A percentile compares a stretch with the other conserved stretches of the same genome.
phyloP scores from a whole-genome alignment of 495 filamentous ascomycete genomes.

The Annulohypoxylon moriforme region DNA sequence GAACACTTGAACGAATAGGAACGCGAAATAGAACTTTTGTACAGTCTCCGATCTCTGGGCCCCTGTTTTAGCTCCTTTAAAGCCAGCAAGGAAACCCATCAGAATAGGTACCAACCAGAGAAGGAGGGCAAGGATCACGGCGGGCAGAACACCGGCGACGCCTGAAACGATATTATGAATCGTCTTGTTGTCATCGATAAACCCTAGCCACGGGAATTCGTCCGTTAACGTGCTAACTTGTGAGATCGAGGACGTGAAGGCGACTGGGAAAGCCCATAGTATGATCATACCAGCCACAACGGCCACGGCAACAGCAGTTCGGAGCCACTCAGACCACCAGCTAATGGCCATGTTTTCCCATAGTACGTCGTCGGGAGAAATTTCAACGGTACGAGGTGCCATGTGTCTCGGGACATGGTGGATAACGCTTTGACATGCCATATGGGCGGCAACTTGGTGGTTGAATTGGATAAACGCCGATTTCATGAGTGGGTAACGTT shows the following conservation, averaged over 20 bases:
- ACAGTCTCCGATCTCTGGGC: conserved; percentile 82
- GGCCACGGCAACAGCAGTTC: conserved; percentile 72
- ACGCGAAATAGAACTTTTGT: conserved; percentile 93
- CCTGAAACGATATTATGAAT: conserved; percentile 74
- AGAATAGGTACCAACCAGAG: conserved; percentile 84
- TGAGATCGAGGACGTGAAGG: conserved; percentile 84
- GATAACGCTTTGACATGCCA: conserved; percentile 93
- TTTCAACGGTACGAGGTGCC: conserved; percentile 91
- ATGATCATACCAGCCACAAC: conserved; percentile 82
- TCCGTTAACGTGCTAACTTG: conserved; percentile 76
- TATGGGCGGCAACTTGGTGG: conserved; percentile 95
- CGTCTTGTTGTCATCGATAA: conserved; percentile 66
- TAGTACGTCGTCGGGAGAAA: conserved; percentile 91
- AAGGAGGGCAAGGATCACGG: conserved; percentile 78
- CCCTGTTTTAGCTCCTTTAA: conserved; percentile 86
- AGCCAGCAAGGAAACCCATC: conserved; percentile 72
- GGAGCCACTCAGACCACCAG: conserved; percentile 92
- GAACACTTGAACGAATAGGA: conserved; percentile 96
- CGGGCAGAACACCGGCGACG: conserved; percentile 88
- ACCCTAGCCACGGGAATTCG: conserved; percentile 73
- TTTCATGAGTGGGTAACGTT: conserved; percentile 93
- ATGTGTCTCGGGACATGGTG: conserved; percentile 95
- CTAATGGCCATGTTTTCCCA: conserved; percentile 98
- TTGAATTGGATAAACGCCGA: conserved; percentile 99
- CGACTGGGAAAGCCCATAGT: conserved; percentile 91